Percentiles rank a stretch among this genome's conserved stretches.
phyloP scores from a whole-genome alignment of 164 flowering plant species.

The Warburgia ugandensis region DNA sequence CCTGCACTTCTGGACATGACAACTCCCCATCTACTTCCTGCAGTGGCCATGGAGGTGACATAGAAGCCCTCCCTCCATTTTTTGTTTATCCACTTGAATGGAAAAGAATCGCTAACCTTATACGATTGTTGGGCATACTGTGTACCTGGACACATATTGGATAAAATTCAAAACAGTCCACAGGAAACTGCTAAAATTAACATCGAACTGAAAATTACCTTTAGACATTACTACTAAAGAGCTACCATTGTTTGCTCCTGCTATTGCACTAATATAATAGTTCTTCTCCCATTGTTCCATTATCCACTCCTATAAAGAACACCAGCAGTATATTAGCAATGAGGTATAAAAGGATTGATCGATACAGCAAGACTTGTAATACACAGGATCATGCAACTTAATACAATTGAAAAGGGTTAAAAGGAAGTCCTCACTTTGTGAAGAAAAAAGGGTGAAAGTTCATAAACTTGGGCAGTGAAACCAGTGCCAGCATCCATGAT shows the following conservation, averaged over 20 bases:
- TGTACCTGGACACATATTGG: constrained; percentile 36
- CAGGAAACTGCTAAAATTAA: constrained; percentile 8
- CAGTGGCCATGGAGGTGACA: constrained; percentile 90
- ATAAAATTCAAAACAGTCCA: not conserved
- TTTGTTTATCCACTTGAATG: constrained; percentile 91
- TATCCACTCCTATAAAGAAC: constrained; percentile 74
- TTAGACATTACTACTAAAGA: constrained; percentile 95
- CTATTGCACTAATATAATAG: constrained; percentile 79
- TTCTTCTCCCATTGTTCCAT: constrained; percentile 97
- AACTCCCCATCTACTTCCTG: constrained; percentile 84
- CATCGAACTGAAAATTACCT: no score
- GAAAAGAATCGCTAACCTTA: constrained; percentile 88
- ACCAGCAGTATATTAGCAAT: not conserved
- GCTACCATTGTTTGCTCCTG: constrained; percentile 80
- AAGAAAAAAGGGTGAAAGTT: constrained; percentile 67
- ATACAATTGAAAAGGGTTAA: not conserved
- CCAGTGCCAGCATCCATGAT: constrained; percentile 99
- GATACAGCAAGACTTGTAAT: no score
- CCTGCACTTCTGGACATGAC: constrained; percentile 97
- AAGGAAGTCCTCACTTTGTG: constrained; percentile 42
- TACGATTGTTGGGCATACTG: constrained; percentile 84
- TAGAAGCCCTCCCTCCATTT: constrained; percentile 88
- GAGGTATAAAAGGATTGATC: no score
- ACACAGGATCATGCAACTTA: not conserved
- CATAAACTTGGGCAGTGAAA: constrained; percentile 72